A percentile compares a stretch with the other conserved stretches of the same genome.
Conservation (phyloP, 306 rosid species). For the Pyrus bretschneideri region DNA sequence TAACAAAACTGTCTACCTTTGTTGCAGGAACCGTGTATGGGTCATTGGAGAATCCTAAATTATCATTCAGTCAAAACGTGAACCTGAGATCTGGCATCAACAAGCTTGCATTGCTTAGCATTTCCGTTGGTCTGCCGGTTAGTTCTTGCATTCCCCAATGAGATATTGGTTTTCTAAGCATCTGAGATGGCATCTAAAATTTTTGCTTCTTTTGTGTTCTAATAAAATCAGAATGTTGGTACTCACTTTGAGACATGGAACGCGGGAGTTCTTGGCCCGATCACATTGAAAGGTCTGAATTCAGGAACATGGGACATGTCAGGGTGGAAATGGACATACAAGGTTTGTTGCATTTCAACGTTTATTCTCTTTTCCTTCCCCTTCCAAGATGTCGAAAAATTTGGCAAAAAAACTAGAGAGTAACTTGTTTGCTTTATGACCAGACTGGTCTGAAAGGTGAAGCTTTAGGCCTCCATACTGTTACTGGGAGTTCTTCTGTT, state of each 20-base stretch:
- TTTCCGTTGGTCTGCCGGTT: constrained; percentile 86
- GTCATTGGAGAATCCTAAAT: constrained; percentile 41
- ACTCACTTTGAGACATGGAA: constrained; percentile 85
- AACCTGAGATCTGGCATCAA: constrained; percentile 67
- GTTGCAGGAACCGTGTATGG: constrained; percentile 72
- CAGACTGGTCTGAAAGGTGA: constrained; percentile 90
- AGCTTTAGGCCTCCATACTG: constrained; percentile 53
- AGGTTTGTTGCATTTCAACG: constrained; percentile 41
- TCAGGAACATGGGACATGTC: constrained; percentile 89
- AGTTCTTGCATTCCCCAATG: constrained; percentile 26
- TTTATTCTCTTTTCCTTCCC: background rate
- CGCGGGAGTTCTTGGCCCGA: constrained; percentile 87
- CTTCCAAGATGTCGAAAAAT: background rate
- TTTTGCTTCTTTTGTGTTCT: background rate
- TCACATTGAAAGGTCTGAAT: constrained; percentile 69
- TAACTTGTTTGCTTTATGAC: constrained; percentile 13
- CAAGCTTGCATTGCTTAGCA: constrained; percentile 81
- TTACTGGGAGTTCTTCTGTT: constrained; percentile 73
- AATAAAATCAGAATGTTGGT: constrained; percentile 63
- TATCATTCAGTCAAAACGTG: constrained; percentile 55
- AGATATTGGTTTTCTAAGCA: constrained; percentile 4
- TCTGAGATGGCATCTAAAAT: background rate
- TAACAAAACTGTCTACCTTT: constrained; percentile 13
- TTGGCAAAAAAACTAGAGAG: background rate
- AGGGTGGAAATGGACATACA: constrained; percentile 77